These are phyloP conservation scores for Hyaloraphidium curvatum DNA, from an alignment of 192 early-diverging fungal genomes.

Conservation along the genomic window DNA sequence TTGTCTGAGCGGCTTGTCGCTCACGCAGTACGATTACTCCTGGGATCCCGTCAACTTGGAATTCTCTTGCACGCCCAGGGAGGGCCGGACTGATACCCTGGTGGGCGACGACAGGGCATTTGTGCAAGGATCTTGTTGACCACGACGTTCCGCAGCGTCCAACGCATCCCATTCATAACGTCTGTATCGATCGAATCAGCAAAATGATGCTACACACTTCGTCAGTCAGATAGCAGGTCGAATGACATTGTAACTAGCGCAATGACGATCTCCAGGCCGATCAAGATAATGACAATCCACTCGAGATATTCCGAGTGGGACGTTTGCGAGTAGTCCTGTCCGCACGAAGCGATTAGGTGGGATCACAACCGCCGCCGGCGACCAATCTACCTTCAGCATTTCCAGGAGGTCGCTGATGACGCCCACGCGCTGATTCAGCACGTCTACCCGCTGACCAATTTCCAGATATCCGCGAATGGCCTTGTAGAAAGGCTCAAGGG, in stretches of 20 bases:
- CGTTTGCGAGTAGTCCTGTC: not conserved
- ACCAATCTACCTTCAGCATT: too few relatives aligned
- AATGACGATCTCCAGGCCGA: constrained; percentile 16
- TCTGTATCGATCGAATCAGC: constrained; percentile 22
- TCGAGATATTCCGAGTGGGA: not conserved
- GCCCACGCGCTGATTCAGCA: not conserved
- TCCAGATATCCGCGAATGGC: not conserved
- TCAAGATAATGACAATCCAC: not conserved
- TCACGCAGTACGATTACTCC: constrained; percentile 51
- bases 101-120: constrained; percentile 13
- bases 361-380: too few relatives aligned
- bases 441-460: not conserved
- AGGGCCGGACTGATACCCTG: constrained; percentile 29
- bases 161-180: constrained; percentile 58
- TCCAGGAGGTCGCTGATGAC: not conserved
- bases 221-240: constrained; percentile 8
- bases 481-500: not conserved
- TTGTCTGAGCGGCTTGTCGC: constrained; percentile 64
- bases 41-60: constrained; percentile 25
- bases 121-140: not conserved
- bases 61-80: constrained; percentile 11
- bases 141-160: constrained; percentile 16
- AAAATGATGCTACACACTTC: not conserved
- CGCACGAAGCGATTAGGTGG: too few relatives aligned
- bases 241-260: constrained; percentile 17